Base-by-base conservation (phyloP, 2,329 filamentous ascomycete species). In the Fusarium sp. region DNA sequence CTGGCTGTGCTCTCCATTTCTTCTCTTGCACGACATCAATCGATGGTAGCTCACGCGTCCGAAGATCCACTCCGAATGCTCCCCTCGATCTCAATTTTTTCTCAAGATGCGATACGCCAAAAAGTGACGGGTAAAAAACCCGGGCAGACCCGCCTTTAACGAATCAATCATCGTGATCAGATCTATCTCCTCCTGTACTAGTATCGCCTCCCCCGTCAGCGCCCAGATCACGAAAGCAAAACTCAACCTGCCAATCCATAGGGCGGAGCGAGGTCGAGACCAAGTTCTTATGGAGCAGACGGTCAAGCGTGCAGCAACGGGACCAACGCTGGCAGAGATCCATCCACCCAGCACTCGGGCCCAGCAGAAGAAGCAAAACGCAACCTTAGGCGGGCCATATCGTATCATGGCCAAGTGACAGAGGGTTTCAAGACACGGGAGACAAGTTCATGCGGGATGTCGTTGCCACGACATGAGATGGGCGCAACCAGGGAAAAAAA, bases 71-170 rank as follows among this genome's bases (percentile, higher is more conserved):
- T 44, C 49, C 49, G 46, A 66, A 46, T 67, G 35, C 55, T 59
- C 51, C 70, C 61, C 65, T 73, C 49, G 53, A 75, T 74, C 69
- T 61, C 56, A 35, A 35, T 24, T 22, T 57, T 71, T 64, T 51
- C 46, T 46, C 51, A 44, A 44, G 12, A 62, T 40, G 33, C 40
- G 46, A 75, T 62, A 44, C 40, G 51, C 66, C 27, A 42, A 29
- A 53, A 71, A 67, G 66, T 49, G 59, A 66, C 59, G 64, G 70
- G 57, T 44, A 67, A 67, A 57, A 66, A 59, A 8, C 44, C 58
- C 59, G 59, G 55, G 36, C 31, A 56, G 62, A 69, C 35, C n/a
- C 22, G 27, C 40, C 27, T 42, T n/a, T 36, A 33, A 11, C 40
- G 20, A 61, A 61, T 61, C 40, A 62, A 35, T 40, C 64, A 38